These are phyloP conservation scores for Penicillium verrucosum DNA, from an alignment of 2,329 filamentous ascomycete genomes.

Conservation along the genomic window DNA sequence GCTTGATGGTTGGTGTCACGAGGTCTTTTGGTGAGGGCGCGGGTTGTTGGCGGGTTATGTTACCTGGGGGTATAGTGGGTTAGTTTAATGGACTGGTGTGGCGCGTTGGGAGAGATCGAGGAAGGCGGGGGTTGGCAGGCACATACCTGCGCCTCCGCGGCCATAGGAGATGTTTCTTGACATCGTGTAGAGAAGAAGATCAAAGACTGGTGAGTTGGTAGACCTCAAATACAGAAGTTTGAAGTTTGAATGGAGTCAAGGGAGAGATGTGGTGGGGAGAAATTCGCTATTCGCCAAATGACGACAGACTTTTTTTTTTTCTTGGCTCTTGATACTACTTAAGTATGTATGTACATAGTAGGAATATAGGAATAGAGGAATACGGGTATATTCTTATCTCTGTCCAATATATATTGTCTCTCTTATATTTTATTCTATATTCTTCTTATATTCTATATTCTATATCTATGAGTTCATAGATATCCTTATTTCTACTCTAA, in stretches of 20 bases:
- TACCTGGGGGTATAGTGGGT: conserved; percentile 44
- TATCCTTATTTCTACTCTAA: not conserved
- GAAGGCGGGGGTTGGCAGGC: not conserved
- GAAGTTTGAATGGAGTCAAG: not conserved
- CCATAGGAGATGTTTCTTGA: conserved; percentile 59
- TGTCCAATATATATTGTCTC: not conserved
- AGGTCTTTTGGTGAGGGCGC: conserved; percentile 61
- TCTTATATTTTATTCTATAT: not conserved
- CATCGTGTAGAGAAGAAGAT: conserved; percentile 8
- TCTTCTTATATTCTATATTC: not conserved
- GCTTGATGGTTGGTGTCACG: conserved; percentile 78
- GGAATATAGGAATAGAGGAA: not conserved
- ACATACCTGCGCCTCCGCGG: conserved; percentile 68
- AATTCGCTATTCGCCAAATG: not conserved
- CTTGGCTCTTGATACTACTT: not conserved
- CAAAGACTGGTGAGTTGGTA: not conserved
- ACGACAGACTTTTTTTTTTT: conserved; percentile 7
- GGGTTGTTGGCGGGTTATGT: conserved; percentile 58
- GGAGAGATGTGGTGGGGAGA: conserved; percentile 1
- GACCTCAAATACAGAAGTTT: not conserved
- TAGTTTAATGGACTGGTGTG: not conserved
- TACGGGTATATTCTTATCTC: not conserved
- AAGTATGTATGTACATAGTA: not conserved
- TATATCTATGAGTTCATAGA: not conserved
- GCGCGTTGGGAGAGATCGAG: not conserved